Percentiles rank a stretch among this genome's conserved stretches.
phyloP scores from a whole-genome alignment of 176 grass and related monocot genomes.

The Olyra latifolia region DNA sequence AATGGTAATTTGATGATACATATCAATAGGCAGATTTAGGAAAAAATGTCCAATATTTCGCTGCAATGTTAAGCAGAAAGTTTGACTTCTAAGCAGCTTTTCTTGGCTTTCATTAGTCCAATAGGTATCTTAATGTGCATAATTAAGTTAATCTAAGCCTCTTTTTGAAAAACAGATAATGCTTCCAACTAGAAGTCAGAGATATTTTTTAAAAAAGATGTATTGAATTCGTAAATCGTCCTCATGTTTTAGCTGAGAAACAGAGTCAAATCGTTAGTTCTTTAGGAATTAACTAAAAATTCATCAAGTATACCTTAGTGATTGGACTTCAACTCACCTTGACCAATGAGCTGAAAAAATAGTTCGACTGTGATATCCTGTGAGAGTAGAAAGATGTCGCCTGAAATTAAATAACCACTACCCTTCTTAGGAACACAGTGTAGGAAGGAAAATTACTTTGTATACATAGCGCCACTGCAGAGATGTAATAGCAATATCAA shows the following conservation, averaged over 20 bases:
- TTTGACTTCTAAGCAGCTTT: not conserved
- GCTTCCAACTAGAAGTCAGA: not conserved
- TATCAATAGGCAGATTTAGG: conserved; percentile 9
- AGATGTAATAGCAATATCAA: not conserved
- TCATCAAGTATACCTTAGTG: conserved; percentile 3
- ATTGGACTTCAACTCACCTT: conserved; percentile 53
- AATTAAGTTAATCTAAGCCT: not conserved
- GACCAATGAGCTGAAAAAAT: conserved; percentile 98
- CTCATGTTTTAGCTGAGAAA: conserved; percentile 28
- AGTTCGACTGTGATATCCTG: conserved; percentile 80
- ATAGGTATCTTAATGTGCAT: not conserved
- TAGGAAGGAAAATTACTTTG: conserved; percentile 17
- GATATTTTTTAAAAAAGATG: not conserved
- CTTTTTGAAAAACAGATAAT: conserved; percentile 6
- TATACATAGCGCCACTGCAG: not conserved
- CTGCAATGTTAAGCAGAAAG: not conserved
- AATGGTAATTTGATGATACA: conserved; percentile 1
- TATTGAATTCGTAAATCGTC: not conserved
- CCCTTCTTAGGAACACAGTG: conserved; percentile 15
- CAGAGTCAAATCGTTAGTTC: not conserved
- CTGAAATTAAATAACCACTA: conserved; percentile 56
- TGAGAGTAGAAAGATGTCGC: conserved; percentile 77
- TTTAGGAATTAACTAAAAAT: not conserved
- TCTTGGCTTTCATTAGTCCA: not conserved
- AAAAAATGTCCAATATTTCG: not conserved